Evolutionary conservation across 2,329 filamentous ascomycete genomes (phyloP).

Genomic region (Ophiostoma piceae): DNA sequence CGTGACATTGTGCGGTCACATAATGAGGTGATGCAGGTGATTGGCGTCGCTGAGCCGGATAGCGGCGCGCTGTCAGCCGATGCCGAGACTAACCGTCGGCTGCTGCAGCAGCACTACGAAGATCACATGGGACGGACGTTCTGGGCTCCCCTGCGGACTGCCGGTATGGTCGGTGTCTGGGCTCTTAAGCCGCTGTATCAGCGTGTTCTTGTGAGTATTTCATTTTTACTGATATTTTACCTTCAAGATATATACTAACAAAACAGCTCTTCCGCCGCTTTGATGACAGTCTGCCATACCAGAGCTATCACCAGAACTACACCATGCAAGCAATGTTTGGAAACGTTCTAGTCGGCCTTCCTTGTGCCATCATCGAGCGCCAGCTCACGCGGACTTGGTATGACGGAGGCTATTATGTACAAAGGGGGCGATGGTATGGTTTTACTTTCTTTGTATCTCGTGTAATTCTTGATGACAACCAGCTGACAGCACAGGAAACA

Average conservation of each 20-base stretch:
- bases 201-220: conserved; percentile 47
- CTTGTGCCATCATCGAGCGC: conserved; percentile 23
- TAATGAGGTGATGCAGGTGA: conserved; percentile 60
- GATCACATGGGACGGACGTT: conserved; percentile 42
- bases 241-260: conserved; percentile 13
- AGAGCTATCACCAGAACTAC: conserved; percentile 37
- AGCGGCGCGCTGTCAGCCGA: conserved; percentile 35
- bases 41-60: conserved; percentile 57
- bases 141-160: conserved; percentile 34
- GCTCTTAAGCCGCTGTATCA: conserved; percentile 50
- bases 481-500: conserved; percentile 20
- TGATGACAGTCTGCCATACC: conserved; percentile 45
- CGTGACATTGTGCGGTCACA: conserved; percentile 55
- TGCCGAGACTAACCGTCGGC: conserved; percentile 39
- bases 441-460: background rate
- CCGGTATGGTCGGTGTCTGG: conserved; percentile 45
- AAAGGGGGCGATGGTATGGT: background rate
- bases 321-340: conserved; percentile 34
- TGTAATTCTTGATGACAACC: background rate
- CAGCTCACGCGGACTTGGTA: background rate
- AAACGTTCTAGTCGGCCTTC: conserved; percentile 39
- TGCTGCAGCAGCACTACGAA: conserved; percentile 45
- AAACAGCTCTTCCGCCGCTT: conserved; percentile 48
- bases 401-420: background rate
- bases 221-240: background rate